Evolutionary conservation across 1,284 basidiomycete species (phyloP).

Genomic region (Moesziomyces parantarcticus): DNA sequence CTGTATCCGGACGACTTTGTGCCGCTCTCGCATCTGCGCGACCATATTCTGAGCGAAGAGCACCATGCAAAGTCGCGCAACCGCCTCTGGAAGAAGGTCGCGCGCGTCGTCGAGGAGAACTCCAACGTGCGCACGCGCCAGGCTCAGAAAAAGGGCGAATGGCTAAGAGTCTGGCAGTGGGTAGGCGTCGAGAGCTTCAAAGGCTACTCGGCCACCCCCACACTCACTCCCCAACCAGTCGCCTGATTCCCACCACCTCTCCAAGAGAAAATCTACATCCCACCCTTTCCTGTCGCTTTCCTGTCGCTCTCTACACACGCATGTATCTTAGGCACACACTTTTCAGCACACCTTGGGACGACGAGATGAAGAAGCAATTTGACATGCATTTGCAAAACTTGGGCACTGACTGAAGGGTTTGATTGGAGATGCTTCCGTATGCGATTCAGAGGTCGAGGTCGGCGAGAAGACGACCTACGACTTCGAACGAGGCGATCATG

Average conservation of each 20-base stretch:
- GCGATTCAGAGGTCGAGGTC: constrained; percentile 28
- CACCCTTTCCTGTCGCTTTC: background rate
- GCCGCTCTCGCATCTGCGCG: constrained; percentile 88
- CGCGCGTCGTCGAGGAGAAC: constrained; percentile 88
- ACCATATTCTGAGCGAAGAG: constrained; percentile 84
- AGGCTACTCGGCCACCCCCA: constrained; percentile 4
- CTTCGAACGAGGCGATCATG: constrained; percentile 96
- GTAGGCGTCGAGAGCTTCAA: constrained; percentile 54
- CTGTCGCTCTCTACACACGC: background rate
- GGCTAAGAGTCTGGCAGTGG: constrained; percentile 73
- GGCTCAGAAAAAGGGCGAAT: constrained; percentile 84
- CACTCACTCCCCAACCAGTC: background rate
- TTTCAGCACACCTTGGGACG: background rate
- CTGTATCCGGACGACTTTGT: constrained; percentile 81
- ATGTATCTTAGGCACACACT: constrained; percentile 4
- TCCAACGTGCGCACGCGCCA: constrained; percentile 90
- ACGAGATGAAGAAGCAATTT: background rate
- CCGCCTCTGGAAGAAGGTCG: constrained; percentile 86
- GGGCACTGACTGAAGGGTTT: background rate
- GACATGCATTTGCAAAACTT: no score
- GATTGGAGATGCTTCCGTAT: background rate
- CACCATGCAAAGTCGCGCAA: constrained; percentile 78
- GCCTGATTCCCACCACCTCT: background rate
- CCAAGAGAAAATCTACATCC: no score
- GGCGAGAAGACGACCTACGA: constrained; percentile 64